Evolutionary conservation across 495 filamentous ascomycete species (phyloP).

Genomic region (Penicillium alfredii): DNA sequence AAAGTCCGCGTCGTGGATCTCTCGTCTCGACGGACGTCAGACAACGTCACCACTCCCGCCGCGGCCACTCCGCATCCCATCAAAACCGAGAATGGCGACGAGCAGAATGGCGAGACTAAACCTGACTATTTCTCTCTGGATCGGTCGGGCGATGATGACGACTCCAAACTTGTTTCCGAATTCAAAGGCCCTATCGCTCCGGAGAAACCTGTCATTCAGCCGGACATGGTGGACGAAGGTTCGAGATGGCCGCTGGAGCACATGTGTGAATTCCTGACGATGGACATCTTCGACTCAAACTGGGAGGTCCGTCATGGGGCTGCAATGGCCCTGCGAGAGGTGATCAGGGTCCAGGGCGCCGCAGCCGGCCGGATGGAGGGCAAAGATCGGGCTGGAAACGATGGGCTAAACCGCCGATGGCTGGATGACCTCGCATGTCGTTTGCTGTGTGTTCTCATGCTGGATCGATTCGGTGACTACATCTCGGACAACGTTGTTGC

Average conservation of each 20-base stretch:
- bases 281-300: constrained; percentile 87
- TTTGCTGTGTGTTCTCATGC: constrained; percentile 89
- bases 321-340: constrained; percentile 89
- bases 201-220: constrained; percentile 54
- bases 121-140: constrained; percentile 85
- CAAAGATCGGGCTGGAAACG: constrained; percentile 67
- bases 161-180: constrained; percentile 87
- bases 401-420: constrained; percentile 73
- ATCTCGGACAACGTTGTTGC: constrained; percentile 95
- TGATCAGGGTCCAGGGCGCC: constrained; percentile 82
- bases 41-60: constrained; percentile 56
- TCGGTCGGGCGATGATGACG: constrained; percentile 69
- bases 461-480: constrained; percentile 96
- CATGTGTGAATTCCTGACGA: constrained; percentile 84
- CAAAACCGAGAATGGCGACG: constrained; percentile 56
- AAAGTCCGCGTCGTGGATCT: constrained; percentile 91
- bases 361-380: constrained; percentile 79
- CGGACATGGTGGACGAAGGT: constrained; percentile 67
- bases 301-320: constrained; percentile 99
- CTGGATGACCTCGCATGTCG: constrained; percentile 90
- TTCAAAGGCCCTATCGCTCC: constrained; percentile 74
- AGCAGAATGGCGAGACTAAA: constrained; percentile 42
- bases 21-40: constrained; percentile 62
- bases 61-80: constrained; percentile 63
- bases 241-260: constrained; percentile 82